Evolutionary conservation across 352 stramenopile species (phyloP).

Genomic region (Phytophthora pluvialis): DNA sequence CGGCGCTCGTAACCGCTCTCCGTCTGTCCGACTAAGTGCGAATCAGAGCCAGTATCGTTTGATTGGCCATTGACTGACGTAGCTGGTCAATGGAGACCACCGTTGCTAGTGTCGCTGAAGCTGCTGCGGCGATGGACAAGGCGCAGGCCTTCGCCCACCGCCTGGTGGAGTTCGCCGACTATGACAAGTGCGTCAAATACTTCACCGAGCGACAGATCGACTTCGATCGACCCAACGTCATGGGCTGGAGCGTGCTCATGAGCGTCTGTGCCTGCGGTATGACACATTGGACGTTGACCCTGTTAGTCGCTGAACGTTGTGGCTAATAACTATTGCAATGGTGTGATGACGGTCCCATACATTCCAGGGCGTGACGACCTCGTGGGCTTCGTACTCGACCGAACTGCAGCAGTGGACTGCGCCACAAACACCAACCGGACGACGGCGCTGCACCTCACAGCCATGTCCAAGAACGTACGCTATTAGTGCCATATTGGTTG

Average conservation of each 20-base stretch:
- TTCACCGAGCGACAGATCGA: slow-evolving; percentile 66
- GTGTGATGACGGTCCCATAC: slow-evolving; percentile 1
- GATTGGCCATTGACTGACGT: slow-evolving; percentile 24
- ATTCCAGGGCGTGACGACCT: slow-evolving; percentile 68
- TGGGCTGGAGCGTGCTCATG: slow-evolving; percentile 86
- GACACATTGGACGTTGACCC: slow-evolving; percentile 36
- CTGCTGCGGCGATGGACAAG: slow-evolving; percentile 17
- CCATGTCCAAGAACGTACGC: slow-evolving; percentile 75
- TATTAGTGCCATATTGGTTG: not conserved
- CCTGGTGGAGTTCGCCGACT: slow-evolving; percentile 77
- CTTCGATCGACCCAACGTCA: slow-evolving; percentile 59
- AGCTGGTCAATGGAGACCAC: slow-evolving; percentile 13
- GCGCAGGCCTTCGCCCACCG: slow-evolving; percentile 78
- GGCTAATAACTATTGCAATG: slow-evolving; percentile 5
- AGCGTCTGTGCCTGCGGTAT: slow-evolving; percentile 75
- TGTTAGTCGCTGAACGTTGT: not conserved
- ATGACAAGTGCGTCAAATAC: slow-evolving; percentile 59
- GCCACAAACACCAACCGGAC: slow-evolving; percentile 71
- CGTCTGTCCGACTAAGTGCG: slow-evolving; percentile 26
- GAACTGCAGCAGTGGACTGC: slow-evolving; percentile 61
- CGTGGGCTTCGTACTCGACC: slow-evolving; percentile 57
- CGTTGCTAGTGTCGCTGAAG: not conserved
- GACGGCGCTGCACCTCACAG: slow-evolving; percentile 78
- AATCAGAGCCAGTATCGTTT: slow-evolving; percentile 11
- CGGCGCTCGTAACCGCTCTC: slow-evolving; percentile 20